Percentiles rank a stretch among this genome's conserved stretches.
Evolutionary conservation across 208 protist genomes (phyloP).

Genomic region (Crithidia thermophila): DNA sequence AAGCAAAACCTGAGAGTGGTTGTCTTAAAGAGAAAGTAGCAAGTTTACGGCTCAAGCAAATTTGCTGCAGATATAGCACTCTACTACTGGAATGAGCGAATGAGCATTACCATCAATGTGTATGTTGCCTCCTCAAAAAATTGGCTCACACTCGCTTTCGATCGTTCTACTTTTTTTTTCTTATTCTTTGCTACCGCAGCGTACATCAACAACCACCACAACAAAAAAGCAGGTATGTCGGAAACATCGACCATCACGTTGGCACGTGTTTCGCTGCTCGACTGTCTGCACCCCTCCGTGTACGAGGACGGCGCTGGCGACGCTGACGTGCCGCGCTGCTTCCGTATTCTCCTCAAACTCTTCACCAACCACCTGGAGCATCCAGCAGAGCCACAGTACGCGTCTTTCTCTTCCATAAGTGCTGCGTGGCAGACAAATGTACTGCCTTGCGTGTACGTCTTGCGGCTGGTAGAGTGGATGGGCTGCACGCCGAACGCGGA

Average conservation of each 20-base stretch:
- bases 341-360: slow-evolving; percentile 11
- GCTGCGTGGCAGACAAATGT: slow-evolving; percentile 23
- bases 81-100: no score
- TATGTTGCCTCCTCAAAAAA: no score
- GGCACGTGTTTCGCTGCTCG: neutral
- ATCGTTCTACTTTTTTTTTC: no score
- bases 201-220: no score
- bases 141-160: no score
- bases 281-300: slow-evolving; percentile 10
- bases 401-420: slow-evolving; percentile 21
- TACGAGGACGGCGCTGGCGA: neutral
- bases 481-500: slow-evolving; percentile 15
- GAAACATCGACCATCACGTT: neutral
- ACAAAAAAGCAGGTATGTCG: no score
- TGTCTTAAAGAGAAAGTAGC: no score
- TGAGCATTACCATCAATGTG: no score
- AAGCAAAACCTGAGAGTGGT: no score
- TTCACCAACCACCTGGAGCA: slow-evolving; percentile 19
- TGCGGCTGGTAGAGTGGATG: slow-evolving; percentile 34
- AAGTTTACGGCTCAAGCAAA: no score
- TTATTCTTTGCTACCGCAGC: no score
- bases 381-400: slow-evolving; percentile 5
- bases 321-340: neutral
- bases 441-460: slow-evolving; percentile 26
- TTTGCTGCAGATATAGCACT: no score